Conservation (phyloP, 331 rosid species). For the Malus hybrid region DNA sequence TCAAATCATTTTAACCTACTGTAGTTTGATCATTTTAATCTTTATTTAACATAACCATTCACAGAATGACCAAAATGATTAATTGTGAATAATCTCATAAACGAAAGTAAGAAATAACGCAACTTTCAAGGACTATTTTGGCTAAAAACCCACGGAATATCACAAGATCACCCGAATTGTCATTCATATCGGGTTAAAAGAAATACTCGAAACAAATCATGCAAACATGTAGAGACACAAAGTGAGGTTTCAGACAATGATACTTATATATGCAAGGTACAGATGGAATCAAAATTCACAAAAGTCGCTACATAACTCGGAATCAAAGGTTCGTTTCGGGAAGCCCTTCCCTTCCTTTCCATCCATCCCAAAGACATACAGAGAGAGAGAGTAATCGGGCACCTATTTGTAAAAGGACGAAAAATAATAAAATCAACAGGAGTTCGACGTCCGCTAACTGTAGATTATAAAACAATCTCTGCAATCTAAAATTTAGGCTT, state of each 20-base stretch:
- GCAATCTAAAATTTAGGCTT: conserved; percentile 62
- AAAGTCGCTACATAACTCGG: conserved; percentile 32
- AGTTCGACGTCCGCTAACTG: conserved; percentile 48
- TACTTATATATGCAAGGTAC: conserved; percentile 5
- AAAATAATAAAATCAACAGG: conserved; percentile 19
- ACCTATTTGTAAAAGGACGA: conserved; percentile 39
- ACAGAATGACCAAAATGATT: fast-evolving
- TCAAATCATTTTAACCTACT: no score
- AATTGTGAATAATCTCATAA: fast-evolving
- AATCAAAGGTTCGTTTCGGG: conserved; percentile 47
- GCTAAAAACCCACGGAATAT: no score
- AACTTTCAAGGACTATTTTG: background rate
- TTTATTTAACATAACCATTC: no score
- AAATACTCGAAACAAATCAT: background rate
- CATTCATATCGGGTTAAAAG: background rate
- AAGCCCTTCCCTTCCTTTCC: conserved; percentile 36
- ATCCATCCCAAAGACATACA: conserved; percentile 19
- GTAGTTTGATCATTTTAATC: no score
- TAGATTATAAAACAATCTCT: conserved; percentile 56
- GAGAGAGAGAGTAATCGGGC: conserved; percentile 20
- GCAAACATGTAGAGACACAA: background rate
- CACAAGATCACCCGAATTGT: background rate
- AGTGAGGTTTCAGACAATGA: background rate
- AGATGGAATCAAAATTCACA: conserved; percentile 25
- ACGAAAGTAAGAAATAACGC: background rate